Evolutionary conservation across 2,329 filamentous ascomycete genomes (phyloP).

Genomic region (Aspergillus oerlinghausenensis): DNA sequence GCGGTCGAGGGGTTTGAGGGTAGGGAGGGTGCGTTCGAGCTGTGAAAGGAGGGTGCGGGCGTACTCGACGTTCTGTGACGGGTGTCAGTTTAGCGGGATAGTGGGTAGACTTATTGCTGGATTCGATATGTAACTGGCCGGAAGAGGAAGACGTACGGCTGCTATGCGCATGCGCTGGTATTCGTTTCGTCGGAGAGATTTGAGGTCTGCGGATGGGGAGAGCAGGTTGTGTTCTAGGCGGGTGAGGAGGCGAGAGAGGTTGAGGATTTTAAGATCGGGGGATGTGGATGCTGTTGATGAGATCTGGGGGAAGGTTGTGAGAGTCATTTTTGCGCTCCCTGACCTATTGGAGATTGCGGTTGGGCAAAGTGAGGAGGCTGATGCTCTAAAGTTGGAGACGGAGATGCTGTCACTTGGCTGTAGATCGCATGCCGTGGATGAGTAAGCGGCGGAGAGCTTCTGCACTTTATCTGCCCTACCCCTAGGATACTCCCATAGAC

Average conservation of each 20-base stretch:
- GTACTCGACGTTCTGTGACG: conserved; percentile 41
- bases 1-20: conserved; percentile 35
- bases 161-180: conserved; percentile 40
- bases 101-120: not conserved
- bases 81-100: not conserved
- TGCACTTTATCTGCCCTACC: no score
- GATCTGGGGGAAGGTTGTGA: conserved; percentile 13
- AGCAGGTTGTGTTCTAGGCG: conserved; percentile 43
- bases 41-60: conserved; percentile 39
- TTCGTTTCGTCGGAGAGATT: conserved; percentile 34
- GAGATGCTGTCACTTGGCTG: not conserved
- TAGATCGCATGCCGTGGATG: not conserved
- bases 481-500: not conserved
- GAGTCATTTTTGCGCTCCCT: conserved; percentile 14
- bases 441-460: not conserved
- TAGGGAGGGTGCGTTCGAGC: conserved; percentile 37
- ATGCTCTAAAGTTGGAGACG: not conserved
- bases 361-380: not conserved
- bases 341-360: not conserved
- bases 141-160: conserved; percentile 28
- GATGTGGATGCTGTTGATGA: conserved; percentile 9
- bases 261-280: conserved; percentile 33
- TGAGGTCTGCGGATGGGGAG: conserved; percentile 33
- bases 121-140: not conserved
- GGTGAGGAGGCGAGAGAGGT: conserved; percentile 38